Evolutionary conservation across 192 early-diverging fungal genomes (phyloP).

Genomic region (Rhizophlyctis rosea): DNA sequence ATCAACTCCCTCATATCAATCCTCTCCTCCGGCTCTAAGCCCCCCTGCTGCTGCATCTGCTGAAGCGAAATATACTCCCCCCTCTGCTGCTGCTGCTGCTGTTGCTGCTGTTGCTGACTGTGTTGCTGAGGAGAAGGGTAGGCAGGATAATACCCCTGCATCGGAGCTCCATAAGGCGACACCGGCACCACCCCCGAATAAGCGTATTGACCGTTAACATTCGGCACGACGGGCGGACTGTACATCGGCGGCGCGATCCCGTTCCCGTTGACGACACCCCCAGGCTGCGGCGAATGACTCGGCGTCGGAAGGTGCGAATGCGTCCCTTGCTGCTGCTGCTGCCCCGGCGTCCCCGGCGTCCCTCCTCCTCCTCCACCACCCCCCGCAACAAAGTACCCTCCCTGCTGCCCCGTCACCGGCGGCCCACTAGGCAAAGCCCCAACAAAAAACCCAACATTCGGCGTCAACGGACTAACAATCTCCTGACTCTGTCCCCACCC

Average conservation of each 20-base stretch:
- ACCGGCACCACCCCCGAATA: not conserved
- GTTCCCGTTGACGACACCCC: not conserved
- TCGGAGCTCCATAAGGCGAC: too few species aligned
- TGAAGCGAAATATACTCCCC: not conserved
- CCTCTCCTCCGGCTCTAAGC: not conserved
- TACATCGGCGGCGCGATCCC: not conserved
- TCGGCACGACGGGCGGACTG: not conserved
- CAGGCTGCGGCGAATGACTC: slow-evolving; percentile 14
- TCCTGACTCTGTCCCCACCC: not conserved
- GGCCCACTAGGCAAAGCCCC: not conserved
- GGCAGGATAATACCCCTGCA: not conserved
- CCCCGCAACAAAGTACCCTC: not conserved
- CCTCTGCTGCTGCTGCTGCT: not conserved
- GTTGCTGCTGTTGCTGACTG: not conserved
- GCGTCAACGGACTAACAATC: slow-evolving; percentile 16
- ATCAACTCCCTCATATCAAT: not conserved
- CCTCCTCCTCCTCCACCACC: not conserved
- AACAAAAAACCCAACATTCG: slow-evolving; percentile 6
- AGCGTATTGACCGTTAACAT: not conserved
- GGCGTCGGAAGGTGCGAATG: slow-evolving; percentile 18
- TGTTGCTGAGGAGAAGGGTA: slow-evolving; percentile 7
- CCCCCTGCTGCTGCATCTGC: not conserved
- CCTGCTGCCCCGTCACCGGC: slow-evolving; percentile 1
- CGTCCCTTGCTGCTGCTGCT: not conserved
- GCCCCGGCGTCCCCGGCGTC: not conserved